Percentiles rank a stretch among this genome's conserved stretches.
Evolutionary conservation across 163 green algal genomes (phyloP).

Genomic region (Chlamydomonas reinhardtii): DNA sequence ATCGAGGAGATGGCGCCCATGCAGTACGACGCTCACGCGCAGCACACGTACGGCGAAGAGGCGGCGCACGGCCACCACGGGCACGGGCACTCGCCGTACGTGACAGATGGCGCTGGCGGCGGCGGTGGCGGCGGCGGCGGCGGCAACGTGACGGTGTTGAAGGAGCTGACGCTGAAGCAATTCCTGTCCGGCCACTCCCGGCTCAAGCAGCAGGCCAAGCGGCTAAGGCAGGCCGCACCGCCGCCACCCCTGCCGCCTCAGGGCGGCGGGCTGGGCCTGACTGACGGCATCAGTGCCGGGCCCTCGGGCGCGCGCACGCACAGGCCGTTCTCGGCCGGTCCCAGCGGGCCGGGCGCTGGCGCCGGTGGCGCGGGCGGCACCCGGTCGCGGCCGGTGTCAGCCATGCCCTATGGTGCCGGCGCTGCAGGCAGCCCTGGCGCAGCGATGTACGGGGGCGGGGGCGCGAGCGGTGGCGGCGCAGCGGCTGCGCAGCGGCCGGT

Average conservation of each 20-base stretch:
- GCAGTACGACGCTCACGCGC: neutral
- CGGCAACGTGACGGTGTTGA: slow-evolving; percentile 4
- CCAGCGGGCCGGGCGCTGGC: too few species aligned
- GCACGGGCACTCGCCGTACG: too few species aligned
- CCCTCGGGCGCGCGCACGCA: neutral
- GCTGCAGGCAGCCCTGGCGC: neutral
- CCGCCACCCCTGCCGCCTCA: neutral
- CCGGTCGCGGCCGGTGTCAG: slow-evolving; percentile 10
- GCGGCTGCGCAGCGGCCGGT: neutral
- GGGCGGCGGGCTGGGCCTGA: neutral
- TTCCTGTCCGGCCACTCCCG: slow-evolving; percentile 40
- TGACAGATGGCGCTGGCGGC: too few species aligned
- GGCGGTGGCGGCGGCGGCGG: neutral
- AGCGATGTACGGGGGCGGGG: neutral
- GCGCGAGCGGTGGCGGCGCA: neutral
- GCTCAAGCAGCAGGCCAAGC: slow-evolving; percentile 32
- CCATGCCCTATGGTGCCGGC: slow-evolving; percentile 3
- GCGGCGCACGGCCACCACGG: neutral
- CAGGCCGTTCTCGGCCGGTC: slow-evolving; percentile 13
- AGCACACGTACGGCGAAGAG: neutral
- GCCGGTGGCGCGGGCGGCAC: neutral
- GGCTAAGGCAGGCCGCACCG: neutral
- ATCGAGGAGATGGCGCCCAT: slow-evolving; percentile 22
- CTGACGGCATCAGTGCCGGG: too few species aligned
- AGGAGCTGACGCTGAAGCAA: slow-evolving; percentile 55